Conservation (phyloP, 1,284 basidiomycete species). For the Calocybe gambosa region DNA sequence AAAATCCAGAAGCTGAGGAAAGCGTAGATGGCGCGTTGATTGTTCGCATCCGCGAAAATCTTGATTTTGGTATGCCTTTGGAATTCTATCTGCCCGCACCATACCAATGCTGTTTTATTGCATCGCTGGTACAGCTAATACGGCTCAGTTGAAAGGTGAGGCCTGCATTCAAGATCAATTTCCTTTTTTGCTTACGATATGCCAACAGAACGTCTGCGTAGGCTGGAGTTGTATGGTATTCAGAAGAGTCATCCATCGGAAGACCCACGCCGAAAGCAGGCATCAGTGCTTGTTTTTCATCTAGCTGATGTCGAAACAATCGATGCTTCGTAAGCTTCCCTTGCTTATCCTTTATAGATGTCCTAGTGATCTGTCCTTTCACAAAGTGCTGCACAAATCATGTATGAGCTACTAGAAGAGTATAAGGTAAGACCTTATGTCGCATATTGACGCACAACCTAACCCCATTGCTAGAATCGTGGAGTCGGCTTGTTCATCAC, state of each 20-base stretch:
- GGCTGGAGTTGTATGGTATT: constrained; percentile 77
- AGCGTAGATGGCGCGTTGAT: constrained; percentile 77
- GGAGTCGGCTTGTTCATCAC: constrained; percentile 75
- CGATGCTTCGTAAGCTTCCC: constrained; percentile 71
- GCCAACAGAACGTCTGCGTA: constrained; percentile 65
- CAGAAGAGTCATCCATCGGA: constrained; percentile 82
- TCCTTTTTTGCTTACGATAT: constrained; percentile 5
- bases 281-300: constrained; percentile 81
- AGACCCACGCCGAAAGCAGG: constrained; percentile 68
- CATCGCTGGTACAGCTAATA: constrained; percentile 86
- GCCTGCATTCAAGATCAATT: background rate
- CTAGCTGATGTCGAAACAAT: constrained; percentile 81
- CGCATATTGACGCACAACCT: background rate
- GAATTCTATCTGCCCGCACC: too few species aligned
- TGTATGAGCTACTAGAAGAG: constrained; percentile 73
- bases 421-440: constrained; percentile 48
- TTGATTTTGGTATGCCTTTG: constrained; percentile 63
- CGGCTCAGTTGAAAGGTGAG: constrained; percentile 77
- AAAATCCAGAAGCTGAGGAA: constrained; percentile 71
- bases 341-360: background rate
- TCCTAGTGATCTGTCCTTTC: constrained; percentile 2
- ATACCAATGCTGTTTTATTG: too few species aligned
- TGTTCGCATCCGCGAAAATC: constrained; percentile 72
- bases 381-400: constrained; percentile 74
- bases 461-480: constrained; percentile 41